phyloP scores from a whole-genome alignment of 495 filamentous ascomycete species.

The Daldinia childiae region DNA sequence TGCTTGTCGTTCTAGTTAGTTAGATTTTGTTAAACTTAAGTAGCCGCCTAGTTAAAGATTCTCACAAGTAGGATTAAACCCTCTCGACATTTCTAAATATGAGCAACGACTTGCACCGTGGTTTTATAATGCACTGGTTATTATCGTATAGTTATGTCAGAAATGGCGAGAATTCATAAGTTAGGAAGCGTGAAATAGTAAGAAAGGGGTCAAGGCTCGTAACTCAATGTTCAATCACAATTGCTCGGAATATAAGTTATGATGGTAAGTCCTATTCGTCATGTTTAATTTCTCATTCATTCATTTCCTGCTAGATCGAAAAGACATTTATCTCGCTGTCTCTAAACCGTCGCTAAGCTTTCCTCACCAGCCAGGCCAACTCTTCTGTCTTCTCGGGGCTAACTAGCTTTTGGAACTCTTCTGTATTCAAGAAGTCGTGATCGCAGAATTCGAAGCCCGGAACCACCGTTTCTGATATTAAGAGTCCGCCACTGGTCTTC shows the following conservation, averaged over 20 bases:
- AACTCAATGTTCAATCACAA: neutral
- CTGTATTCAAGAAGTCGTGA: conserved; percentile 65
- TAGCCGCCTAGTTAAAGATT: too few species aligned
- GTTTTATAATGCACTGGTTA: neutral
- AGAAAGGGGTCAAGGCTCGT: neutral
- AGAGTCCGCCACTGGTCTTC: conserved; percentile 54
- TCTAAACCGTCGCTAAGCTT: neutral
- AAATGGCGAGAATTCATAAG: neutral
- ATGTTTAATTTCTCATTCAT: neutral
- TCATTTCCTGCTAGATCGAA: neutral
- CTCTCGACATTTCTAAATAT: neutral
- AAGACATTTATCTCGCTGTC: neutral
- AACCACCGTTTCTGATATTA: conserved; percentile 74
- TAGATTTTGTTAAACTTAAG: too few species aligned
- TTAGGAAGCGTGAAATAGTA: neutral
- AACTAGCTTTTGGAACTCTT: conserved; percentile 59
- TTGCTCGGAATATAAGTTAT: neutral
- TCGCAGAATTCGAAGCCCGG: conserved; percentile 73
- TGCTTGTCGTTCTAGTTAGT: neutral
- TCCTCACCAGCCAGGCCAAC: conserved; percentile 54
- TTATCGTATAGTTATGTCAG: neutral
- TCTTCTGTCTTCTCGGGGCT: conserved; percentile 56
- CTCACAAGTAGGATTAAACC: neutral
- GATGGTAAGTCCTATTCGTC: neutral
- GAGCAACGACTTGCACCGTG: neutral